These are phyloP conservation scores for Pseudomassariella vexata DNA, from an alignment of 2,329 filamentous ascomycete genomes.

Conservation along the genomic window DNA sequence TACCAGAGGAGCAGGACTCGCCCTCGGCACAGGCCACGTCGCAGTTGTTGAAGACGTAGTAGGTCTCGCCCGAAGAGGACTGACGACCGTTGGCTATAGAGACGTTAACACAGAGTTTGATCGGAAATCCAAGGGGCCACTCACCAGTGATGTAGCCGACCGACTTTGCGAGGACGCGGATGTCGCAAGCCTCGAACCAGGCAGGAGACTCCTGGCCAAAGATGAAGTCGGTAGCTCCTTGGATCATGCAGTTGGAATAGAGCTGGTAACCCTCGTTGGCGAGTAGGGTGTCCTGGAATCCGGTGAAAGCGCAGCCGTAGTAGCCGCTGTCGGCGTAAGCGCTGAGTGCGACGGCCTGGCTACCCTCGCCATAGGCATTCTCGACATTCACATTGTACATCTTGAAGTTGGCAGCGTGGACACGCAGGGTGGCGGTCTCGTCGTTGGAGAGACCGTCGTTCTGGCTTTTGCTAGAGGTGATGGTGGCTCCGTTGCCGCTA, in stretches of 20 bases:
- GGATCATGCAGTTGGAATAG: slow-evolving; percentile 36
- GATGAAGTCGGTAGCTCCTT: slow-evolving; percentile 45
- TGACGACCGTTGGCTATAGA: slow-evolving; percentile 34
- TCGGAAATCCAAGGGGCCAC: slow-evolving; percentile 2
- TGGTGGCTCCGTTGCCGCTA: slow-evolving; percentile 50
- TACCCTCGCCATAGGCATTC: slow-evolving; percentile 39
- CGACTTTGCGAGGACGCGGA: slow-evolving; percentile 28
- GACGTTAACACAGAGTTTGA: neutral
- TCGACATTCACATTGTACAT: slow-evolving; percentile 56
- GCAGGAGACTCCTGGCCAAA: slow-evolving; percentile 36
- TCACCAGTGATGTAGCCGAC: slow-evolving; percentile 37
- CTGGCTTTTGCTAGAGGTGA: slow-evolving; percentile 38
- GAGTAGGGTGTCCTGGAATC: slow-evolving; percentile 45
- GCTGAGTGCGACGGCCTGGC: slow-evolving; percentile 40
- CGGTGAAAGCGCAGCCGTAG: slow-evolving; percentile 39
- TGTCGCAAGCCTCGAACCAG: slow-evolving; percentile 38
- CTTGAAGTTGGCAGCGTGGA: slow-evolving; percentile 43
- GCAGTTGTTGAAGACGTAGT: slow-evolving; percentile 42
- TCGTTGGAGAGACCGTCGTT: slow-evolving; percentile 46
- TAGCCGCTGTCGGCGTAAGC: slow-evolving; percentile 38
- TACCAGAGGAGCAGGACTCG: slow-evolving; percentile 28
- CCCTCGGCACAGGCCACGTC: slow-evolving; percentile 32
- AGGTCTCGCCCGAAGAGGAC: slow-evolving; percentile 27
- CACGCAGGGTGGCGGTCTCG: slow-evolving; percentile 37
- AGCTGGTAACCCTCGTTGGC: slow-evolving; percentile 40